Conservation (phyloP, 805 yeast species). For the Pichia thaimueangensis region DNA sequence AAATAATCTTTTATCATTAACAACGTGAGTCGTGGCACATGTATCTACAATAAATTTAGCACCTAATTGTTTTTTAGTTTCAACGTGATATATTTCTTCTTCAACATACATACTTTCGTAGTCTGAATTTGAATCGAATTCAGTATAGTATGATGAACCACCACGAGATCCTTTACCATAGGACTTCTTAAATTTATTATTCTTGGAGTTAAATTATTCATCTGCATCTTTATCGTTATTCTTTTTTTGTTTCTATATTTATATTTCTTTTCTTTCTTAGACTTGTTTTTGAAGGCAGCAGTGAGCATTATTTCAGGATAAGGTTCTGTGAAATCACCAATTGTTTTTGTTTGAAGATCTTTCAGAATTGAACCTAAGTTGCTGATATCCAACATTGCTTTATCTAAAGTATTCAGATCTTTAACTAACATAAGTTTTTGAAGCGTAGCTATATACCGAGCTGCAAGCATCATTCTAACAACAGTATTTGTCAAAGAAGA, state of each 20-base stretch:
- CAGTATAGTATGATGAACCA: too few species aligned
- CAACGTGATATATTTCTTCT: background rate
- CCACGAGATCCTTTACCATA: too few species aligned
- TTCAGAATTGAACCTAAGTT: background rate
- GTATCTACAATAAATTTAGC: background rate
- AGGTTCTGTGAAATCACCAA: background rate
- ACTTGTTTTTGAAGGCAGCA: background rate
- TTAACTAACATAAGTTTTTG: background rate
- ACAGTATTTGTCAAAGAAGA: background rate
- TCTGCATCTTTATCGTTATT: too few species aligned
- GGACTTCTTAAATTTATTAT: too few species aligned
- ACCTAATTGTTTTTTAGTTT: background rate
- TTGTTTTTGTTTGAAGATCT: background rate
- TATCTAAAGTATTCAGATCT: background rate
- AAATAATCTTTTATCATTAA: background rate
- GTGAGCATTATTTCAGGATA: constrained; percentile 1
- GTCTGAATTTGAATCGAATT: background rate
- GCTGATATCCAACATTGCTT: background rate
- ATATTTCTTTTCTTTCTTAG: background rate
- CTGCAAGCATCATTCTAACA: background rate
- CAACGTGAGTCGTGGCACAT: background rate
- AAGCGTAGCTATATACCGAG: background rate
- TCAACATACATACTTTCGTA: too few species aligned
- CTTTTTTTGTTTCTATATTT: background rate
- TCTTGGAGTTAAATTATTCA: too few species aligned